phyloP scores from a whole-genome alignment of 495 filamentous ascomycete genomes.

The Aspergillus carlsbadensis region DNA sequence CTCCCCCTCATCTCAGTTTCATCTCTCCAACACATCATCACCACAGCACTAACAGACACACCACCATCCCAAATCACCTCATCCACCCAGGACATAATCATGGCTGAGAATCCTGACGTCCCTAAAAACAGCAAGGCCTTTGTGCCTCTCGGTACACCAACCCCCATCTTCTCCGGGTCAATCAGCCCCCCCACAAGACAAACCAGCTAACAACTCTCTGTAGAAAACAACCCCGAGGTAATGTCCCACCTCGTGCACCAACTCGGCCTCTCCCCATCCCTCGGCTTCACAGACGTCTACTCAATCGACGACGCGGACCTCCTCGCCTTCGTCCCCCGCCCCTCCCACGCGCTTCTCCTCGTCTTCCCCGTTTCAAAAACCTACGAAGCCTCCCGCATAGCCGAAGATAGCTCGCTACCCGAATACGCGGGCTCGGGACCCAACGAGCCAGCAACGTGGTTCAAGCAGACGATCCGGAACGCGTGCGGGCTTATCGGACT shows the following conservation, averaged over 20 bases:
- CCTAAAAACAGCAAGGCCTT: slow-evolving; percentile 46
- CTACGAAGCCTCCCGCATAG: slow-evolving; percentile 64
- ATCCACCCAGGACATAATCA: slow-evolving; percentile 13
- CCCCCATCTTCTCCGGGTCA: not conserved
- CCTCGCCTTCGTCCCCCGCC: slow-evolving; percentile 78
- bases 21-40: slow-evolving; percentile 3
- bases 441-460: slow-evolving; percentile 73
- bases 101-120: slow-evolving; percentile 39
- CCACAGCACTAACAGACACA: not conserved
- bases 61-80: not conserved
- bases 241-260: slow-evolving; percentile 73
- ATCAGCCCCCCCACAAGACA: too few species aligned
- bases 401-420: slow-evolving; percentile 58
- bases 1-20: slow-evolving; percentile 8
- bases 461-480: slow-evolving; percentile 85
- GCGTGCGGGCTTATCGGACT: slow-evolving; percentile 85
- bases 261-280: slow-evolving; percentile 65
- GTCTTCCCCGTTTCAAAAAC: slow-evolving; percentile 75
- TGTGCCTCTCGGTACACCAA: slow-evolving; percentile 44
- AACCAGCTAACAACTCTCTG: not conserved
- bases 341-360: slow-evolving; percentile 76
- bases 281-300: slow-evolving; percentile 82
- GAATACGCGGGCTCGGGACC: slow-evolving; percentile 53
- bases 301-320: slow-evolving; percentile 76
- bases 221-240: slow-evolving; percentile 74